Conservation (phyloP, 192 early-diverging fungal genomes). For the Gamsiella multidivaricata region DNA sequence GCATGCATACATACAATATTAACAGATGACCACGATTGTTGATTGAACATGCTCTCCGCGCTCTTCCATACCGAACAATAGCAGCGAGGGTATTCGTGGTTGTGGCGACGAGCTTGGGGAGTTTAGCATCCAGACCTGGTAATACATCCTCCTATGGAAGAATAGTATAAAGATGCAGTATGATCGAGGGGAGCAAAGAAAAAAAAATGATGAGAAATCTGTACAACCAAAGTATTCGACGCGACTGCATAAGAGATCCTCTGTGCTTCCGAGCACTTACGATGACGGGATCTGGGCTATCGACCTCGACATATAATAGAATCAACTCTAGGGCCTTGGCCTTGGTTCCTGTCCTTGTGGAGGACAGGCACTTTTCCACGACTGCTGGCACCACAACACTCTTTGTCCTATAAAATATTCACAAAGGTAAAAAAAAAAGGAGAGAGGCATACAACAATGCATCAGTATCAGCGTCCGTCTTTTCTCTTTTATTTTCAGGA, state of each 20-base stretch:
- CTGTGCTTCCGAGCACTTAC: slow-evolving; percentile 56
- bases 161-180: background rate
- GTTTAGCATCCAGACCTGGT: slow-evolving; percentile 85
- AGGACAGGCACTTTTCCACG: slow-evolving; percentile 89
- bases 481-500: background rate
- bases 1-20: background rate
- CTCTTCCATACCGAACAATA: slow-evolving; percentile 61
- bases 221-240: background rate
- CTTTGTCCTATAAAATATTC: slow-evolving; percentile 64
- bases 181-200: background rate
- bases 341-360: slow-evolving; percentile 85
- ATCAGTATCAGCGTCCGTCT: background rate
- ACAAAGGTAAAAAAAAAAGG: slow-evolving; percentile 1
- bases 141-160: slow-evolving; percentile 75
- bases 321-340: slow-evolving; percentile 81
- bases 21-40: background rate
- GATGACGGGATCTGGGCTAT: slow-evolving; percentile 85
- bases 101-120: slow-evolving; percentile 90
- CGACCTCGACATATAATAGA: slow-evolving; percentile 90
- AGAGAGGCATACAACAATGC: background rate
- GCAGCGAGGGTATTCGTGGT: slow-evolving; percentile 71
- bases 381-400: slow-evolving; percentile 76
- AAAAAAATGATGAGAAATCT: background rate
- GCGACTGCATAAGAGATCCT: background rate
- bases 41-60: background rate